phyloP scores from a whole-genome alignment of 2,329 filamentous ascomycete genomes.

The Blastomyces silverae region DNA sequence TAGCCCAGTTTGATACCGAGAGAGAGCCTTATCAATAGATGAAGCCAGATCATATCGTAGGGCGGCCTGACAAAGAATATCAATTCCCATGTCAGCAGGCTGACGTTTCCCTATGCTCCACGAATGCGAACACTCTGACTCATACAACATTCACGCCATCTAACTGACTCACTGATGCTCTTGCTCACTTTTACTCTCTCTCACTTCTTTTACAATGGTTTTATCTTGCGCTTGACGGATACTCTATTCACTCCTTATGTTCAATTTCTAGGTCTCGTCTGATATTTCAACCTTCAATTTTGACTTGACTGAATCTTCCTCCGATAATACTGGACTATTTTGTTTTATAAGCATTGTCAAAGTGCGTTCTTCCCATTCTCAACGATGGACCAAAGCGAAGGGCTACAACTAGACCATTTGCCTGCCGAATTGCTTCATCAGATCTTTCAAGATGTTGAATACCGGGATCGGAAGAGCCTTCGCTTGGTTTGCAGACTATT shows the following conservation, averaged over 20 bases:
- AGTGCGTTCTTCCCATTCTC: no score
- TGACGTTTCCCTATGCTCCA: background rate
- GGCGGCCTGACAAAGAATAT: background rate
- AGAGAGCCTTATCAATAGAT: background rate
- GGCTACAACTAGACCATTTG: background rate
- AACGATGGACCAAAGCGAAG: background rate
- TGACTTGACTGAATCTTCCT: background rate
- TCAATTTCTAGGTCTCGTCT: background rate
- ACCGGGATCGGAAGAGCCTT: constrained; percentile 1
- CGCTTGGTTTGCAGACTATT: constrained; percentile 14
- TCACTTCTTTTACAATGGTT: background rate
- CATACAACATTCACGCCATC: background rate
- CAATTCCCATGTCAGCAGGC: background rate
- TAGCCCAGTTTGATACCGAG: background rate
- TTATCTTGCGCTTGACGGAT: background rate
- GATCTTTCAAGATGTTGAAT: background rate
- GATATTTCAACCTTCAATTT: background rate
- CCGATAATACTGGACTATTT: background rate
- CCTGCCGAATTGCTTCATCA: constrained; percentile 7
- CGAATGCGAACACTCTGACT: background rate
- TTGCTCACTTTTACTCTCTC: background rate
- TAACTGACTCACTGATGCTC: background rate
- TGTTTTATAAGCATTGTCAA: background rate
- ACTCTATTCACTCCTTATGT: background rate
- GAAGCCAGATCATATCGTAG: background rate